Evolutionary conservation across 768 basidiomycete species (phyloP).

Genomic region (Russula abietina): DNA sequence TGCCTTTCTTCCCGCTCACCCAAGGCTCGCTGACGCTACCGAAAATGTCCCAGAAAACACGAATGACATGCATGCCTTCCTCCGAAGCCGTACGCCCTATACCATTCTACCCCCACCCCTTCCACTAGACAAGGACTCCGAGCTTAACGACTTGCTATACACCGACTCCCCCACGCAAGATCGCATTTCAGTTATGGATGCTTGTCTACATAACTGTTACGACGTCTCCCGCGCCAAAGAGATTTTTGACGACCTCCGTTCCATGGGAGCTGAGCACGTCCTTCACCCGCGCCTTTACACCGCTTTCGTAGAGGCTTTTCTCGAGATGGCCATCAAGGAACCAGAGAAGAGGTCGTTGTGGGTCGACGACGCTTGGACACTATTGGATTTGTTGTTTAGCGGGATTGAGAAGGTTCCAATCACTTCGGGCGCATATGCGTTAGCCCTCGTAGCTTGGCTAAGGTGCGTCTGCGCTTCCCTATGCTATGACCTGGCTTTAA

Average conservation of each 20-base stretch:
- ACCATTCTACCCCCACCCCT: slow-evolving; percentile 65
- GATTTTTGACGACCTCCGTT: slow-evolving; percentile 62
- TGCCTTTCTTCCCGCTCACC: slow-evolving; percentile 34
- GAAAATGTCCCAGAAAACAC: slow-evolving; percentile 18
- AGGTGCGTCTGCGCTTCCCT: slow-evolving; percentile 35
- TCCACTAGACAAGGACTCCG: slow-evolving; percentile 41
- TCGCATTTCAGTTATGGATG: slow-evolving; percentile 71
- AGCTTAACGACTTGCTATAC: slow-evolving; percentile 48
- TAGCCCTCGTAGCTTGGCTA: slow-evolving; percentile 56
- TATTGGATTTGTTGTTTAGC: slow-evolving; percentile 54
- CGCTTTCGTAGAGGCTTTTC: slow-evolving; percentile 58
- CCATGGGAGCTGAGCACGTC: slow-evolving; percentile 40
- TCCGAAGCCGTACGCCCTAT: slow-evolving; percentile 42
- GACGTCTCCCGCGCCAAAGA: slow-evolving; percentile 72
- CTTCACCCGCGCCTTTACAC: slow-evolving; percentile 51
- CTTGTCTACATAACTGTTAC: slow-evolving; percentile 69
- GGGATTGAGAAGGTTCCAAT: slow-evolving; percentile 45
- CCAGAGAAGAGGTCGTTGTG: slow-evolving; percentile 43
- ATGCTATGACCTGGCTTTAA: slow-evolving; percentile 19
- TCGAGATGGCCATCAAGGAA: slow-evolving; percentile 52
- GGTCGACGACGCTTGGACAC: slow-evolving; percentile 54
- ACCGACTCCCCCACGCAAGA: slow-evolving; percentile 63
- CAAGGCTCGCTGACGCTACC: slow-evolving; percentile 10
- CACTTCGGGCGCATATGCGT: slow-evolving; percentile 56
- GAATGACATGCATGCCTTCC: slow-evolving; percentile 45